phyloP scores from a whole-genome alignment of 176 grass and related monocot species.

The Microstegium vimineum region DNA sequence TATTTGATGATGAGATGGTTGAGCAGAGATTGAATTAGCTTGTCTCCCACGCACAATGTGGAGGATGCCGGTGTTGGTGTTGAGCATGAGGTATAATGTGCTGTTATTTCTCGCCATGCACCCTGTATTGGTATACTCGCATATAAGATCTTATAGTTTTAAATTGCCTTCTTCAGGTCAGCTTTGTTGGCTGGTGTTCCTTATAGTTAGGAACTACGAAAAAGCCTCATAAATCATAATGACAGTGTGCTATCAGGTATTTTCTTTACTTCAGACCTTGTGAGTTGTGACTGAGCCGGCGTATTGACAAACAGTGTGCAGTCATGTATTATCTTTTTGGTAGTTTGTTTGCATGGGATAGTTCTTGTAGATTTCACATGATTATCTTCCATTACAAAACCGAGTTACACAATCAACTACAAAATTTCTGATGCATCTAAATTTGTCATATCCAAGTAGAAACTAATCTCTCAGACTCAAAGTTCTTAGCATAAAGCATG shows the following conservation, averaged over 20 bases:
- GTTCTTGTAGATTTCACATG: not conserved
- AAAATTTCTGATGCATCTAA: not conserved
- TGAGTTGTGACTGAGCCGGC: not conserved
- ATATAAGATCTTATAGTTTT: too few relatives aligned
- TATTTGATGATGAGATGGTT: constrained; percentile 51
- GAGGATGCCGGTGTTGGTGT: constrained; percentile 86
- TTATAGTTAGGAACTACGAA: constrained; percentile 59
- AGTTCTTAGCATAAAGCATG: not conserved
- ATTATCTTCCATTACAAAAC: constrained; percentile 2
- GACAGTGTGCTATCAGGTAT: constrained; percentile 63
- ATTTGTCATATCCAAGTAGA: not conserved
- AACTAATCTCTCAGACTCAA: not conserved
- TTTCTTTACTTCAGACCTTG: not conserved
- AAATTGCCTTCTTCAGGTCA: not conserved
- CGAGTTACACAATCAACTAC: not conserved
- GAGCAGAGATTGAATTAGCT: constrained; percentile 80
- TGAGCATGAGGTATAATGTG: constrained; percentile 76
- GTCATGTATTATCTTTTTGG: too few relatives aligned
- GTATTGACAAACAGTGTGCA: not conserved
- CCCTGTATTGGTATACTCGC: not conserved
- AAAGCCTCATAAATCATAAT: constrained; percentile 58
- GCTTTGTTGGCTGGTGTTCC: constrained; percentile 49
- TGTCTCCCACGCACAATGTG: constrained; percentile 73
- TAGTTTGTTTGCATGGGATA: not conserved
- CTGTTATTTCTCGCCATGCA: not conserved